Evolutionary conservation across 2,329 filamentous ascomycete species (phyloP).

Genomic region (Verticillium longisporum): DNA sequence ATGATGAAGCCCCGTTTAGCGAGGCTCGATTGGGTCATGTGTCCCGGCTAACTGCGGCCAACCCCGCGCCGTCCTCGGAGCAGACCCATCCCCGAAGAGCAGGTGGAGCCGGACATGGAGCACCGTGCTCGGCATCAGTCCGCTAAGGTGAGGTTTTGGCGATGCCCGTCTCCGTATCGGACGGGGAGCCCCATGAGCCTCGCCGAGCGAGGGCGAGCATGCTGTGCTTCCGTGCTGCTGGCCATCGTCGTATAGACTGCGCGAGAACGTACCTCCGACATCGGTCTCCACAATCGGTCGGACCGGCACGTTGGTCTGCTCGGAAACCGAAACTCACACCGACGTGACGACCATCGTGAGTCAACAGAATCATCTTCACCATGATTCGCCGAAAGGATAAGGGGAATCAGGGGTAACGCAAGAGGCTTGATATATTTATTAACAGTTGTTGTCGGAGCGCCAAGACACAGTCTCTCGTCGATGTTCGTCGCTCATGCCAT

Average conservation of each 20-base stretch:
- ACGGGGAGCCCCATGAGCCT: background rate
- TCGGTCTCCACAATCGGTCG: background rate
- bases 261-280: background rate
- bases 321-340: background rate
- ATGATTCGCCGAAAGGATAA: background rate
- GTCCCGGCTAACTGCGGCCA: background rate
- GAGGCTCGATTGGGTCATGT: background rate
- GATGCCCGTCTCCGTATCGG: constrained; percentile 2
- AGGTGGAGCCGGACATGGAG: constrained; percentile 5
- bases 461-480: too few relatives aligned
- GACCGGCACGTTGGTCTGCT: background rate
- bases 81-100: constrained; percentile 5
- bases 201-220: too few relatives aligned
- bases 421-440: too few relatives aligned
- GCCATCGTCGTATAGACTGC: background rate
- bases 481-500: too few relatives aligned
- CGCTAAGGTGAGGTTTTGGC: constrained; percentile 10
- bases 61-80: background rate
- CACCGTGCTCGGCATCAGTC: constrained; percentile 4
- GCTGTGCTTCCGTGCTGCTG: background rate
- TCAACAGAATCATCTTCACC: background rate
- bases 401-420: background rate
- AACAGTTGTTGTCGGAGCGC: too few relatives aligned
- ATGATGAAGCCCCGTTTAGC: background rate
- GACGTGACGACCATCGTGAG: background rate